phyloP scores from a whole-genome alignment of 2,329 filamentous ascomycete species.

The Shiraia bambusicola region DNA sequence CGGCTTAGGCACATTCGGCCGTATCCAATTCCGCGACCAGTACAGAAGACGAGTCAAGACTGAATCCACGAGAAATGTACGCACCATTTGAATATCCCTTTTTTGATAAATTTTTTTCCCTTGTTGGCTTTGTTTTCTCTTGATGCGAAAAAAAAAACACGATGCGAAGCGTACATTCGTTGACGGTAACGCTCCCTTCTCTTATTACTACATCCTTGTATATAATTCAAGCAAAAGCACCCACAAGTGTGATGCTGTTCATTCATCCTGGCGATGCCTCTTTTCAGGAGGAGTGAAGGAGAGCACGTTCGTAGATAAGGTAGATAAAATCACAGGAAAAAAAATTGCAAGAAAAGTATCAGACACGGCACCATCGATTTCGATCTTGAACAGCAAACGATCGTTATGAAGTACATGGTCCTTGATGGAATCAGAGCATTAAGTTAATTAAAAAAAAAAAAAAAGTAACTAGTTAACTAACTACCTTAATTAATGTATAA shows the following conservation, averaged over 20 bases:
- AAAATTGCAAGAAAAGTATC: too few relatives aligned
- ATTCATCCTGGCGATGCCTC: conserved; percentile 13
- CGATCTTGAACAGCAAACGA: too few relatives aligned
- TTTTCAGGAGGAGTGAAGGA: not conserved
- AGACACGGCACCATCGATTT: too few relatives aligned
- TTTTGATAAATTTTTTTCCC: not conserved
- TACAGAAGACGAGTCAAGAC: conserved; percentile 58
- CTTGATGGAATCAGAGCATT: too few relatives aligned
- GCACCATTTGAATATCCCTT: conserved; percentile 35
- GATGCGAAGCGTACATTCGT: conserved; percentile 19
- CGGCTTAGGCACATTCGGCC: conserved; percentile 65
- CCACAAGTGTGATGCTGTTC: not conserved
- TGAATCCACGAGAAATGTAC: conserved; percentile 35
- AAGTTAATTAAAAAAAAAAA: too few relatives aligned
- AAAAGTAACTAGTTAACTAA: too few relatives aligned
- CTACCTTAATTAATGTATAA: too few relatives aligned
- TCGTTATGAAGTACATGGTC: too few relatives aligned
- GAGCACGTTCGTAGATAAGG: not conserved
- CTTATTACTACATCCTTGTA: conserved; percentile 18
- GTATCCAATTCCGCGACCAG: conserved; percentile 66
- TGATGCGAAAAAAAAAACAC: conserved; percentile 1
- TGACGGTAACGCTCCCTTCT: conserved; percentile 13
- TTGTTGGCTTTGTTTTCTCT: not conserved
- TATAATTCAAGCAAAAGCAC: conserved; percentile 13
- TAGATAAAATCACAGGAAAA: too few relatives aligned